A percentile compares a stretch with the other conserved stretches of the same genome.
phyloP scores from a whole-genome alignment of 1,284 basidiomycete species.

The Irpex sp. region DNA sequence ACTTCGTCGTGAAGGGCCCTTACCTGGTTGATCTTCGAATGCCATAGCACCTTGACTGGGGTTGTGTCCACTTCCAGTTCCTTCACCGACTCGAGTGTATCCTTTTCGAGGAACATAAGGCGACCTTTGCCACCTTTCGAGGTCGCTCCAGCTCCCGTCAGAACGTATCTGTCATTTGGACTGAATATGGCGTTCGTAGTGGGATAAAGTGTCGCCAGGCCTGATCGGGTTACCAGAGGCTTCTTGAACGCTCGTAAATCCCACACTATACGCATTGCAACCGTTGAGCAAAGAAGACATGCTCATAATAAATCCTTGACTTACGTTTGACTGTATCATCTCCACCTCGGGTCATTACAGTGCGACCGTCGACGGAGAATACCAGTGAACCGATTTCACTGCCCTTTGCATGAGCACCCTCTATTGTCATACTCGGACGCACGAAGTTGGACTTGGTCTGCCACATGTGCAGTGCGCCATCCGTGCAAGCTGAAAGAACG shows the following conservation, averaged over 20 bases:
- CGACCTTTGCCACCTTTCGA: slow-evolving; percentile 66
- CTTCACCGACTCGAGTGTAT: slow-evolving; percentile 65
- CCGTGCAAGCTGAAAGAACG: slow-evolving; percentile 66
- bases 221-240: slow-evolving; percentile 66
- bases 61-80: slow-evolving; percentile 66
- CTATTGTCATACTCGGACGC: slow-evolving; percentile 81
- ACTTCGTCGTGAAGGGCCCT: slow-evolving; percentile 21
- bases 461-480: slow-evolving; percentile 94
- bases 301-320: slow-evolving; percentile 29
- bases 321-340: slow-evolving; percentile 93
- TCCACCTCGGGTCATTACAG: slow-evolving; percentile 82
- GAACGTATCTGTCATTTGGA: slow-evolving; percentile 82
- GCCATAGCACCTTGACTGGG: slow-evolving; percentile 89
- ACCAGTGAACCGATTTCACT: slow-evolving; percentile 82
- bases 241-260: slow-evolving; percentile 87
- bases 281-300: slow-evolving; percentile 1
- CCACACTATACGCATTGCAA: slow-evolving; percentile 66
- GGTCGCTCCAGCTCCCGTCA: slow-evolving; percentile 76
- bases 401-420: slow-evolving; percentile 81
- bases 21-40: slow-evolving; percentile 96
- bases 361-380: slow-evolving; percentile 82
- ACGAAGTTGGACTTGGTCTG: slow-evolving; percentile 89
- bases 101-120: slow-evolving; percentile 71
- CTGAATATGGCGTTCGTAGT: slow-evolving; percentile 93
- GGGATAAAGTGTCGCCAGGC: slow-evolving; percentile 78